Evolutionary conservation across 208 protist species (phyloP).

Genomic region (Wallacemonas sp.): DNA sequence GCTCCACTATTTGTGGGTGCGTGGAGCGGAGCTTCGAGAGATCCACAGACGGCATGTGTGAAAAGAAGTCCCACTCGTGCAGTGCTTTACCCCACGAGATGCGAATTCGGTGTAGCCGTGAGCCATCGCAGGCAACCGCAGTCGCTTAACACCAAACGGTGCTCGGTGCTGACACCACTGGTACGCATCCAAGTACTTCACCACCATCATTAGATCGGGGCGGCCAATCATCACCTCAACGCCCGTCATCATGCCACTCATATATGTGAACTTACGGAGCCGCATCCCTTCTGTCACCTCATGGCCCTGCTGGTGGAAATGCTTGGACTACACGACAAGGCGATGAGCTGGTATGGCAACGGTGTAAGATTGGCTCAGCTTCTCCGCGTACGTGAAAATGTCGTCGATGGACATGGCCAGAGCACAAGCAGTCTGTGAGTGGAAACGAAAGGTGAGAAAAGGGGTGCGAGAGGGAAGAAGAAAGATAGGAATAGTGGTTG

Average conservation of each 20-base stretch:
- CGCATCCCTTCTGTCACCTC: background rate
- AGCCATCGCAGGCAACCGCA: background rate
- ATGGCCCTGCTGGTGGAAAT: background rate
- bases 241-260: background rate
- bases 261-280: background rate
- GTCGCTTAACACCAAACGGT: constrained; percentile 1
- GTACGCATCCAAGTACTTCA: background rate
- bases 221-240: background rate
- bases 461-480: too few species aligned
- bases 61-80: too few species aligned
- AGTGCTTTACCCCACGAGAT: too few species aligned
- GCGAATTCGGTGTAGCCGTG: background rate
- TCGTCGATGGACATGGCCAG: background rate
- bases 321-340: background rate
- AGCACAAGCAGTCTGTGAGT: too few species aligned
- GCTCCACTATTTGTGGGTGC: too few species aligned
- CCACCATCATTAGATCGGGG: background rate
- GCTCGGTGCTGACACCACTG: background rate
- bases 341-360: background rate
- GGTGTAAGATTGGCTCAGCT: background rate
- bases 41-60: too few species aligned
- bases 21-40: too few species aligned
- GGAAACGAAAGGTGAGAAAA: too few species aligned
- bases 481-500: too few species aligned
- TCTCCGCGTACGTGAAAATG: background rate